phyloP scores from a whole-genome alignment of 192 early-diverging fungal genomes.

The Lobosporangium transversale region DNA sequence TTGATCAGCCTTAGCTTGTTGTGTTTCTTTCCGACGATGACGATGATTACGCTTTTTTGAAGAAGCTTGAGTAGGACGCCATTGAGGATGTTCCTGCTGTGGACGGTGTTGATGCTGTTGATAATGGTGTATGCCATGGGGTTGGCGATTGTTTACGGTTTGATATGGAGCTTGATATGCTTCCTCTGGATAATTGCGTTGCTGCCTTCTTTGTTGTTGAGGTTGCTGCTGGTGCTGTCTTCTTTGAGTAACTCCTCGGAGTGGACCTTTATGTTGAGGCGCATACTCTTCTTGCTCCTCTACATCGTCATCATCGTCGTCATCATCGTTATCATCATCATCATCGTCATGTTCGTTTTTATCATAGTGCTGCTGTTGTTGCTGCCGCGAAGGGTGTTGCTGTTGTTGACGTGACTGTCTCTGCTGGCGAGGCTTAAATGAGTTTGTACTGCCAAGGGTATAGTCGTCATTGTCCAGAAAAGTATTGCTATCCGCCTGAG shows the following conservation, averaged over 20 bases:
- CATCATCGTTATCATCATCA: too few species aligned
- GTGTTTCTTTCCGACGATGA: slow-evolving; percentile 3
- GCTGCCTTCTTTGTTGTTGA: not conserved
- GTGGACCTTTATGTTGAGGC: not conserved
- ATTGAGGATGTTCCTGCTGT: not conserved
- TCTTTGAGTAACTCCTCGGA: too few species aligned
- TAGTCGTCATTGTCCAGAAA: not conserved
- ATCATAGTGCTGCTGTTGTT: not conserved
- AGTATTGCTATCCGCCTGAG: not conserved
- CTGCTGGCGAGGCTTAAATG: slow-evolving; percentile 2
- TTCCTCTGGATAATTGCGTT: too few species aligned
- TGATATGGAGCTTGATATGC: too few species aligned
- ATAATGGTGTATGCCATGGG: not conserved
- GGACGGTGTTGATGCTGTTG: slow-evolving; percentile 4
- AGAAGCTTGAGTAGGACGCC: not conserved
- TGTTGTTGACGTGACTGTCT: slow-evolving; percentile 11
- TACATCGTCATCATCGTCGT: not conserved
- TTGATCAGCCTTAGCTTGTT: not conserved
- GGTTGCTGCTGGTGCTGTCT: not conserved
- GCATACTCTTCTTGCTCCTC: slow-evolving; percentile 7
- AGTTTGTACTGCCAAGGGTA: not conserved
- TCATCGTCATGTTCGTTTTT: not conserved
- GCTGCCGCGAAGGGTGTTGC: not conserved
- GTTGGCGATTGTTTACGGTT: too few species aligned
- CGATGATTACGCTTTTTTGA: not conserved